Evolutionary conservation across 257 asterid genomes (phyloP).

Genomic region (Jaltomata sinuosa): DNA sequence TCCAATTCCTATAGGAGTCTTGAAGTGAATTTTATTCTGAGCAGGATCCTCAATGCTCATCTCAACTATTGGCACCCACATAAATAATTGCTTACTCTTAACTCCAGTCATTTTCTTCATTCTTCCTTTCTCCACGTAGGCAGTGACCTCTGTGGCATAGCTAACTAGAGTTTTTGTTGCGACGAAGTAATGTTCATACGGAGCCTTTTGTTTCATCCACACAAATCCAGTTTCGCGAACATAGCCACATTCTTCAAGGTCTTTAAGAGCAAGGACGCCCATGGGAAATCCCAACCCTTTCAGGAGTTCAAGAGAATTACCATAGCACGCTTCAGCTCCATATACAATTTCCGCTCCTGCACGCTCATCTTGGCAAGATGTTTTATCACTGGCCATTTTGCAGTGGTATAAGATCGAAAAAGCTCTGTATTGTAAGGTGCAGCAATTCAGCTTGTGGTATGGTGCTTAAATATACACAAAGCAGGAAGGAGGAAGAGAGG

Average conservation of each 20-base stretch:
- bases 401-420: background rate
- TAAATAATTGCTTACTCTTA: constrained; percentile 73
- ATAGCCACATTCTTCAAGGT: constrained; percentile 88
- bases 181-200: constrained; percentile 60
- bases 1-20: constrained; percentile 86
- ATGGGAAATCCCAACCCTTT: constrained; percentile 72
- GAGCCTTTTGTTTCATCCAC: constrained; percentile 92
- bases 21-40: constrained; percentile 53
- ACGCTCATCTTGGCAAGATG: constrained; percentile 25
- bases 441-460: background rate
- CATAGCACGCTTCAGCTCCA: constrained; percentile 55
- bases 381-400: constrained; percentile 33
- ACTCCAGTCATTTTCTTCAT: constrained; percentile 94
- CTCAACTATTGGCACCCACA: constrained; percentile 92
- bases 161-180: constrained; percentile 54
- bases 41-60: constrained; percentile 60
- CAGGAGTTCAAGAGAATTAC: constrained; percentile 51
- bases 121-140: constrained; percentile 68
- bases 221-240: constrained; percentile 71
- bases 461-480: constrained; percentile 22
- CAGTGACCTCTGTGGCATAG: constrained; percentile 75
- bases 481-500: background rate
- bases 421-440: constrained; percentile 2
- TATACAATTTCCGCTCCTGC: constrained; percentile 55
- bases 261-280: constrained; percentile 77